These are phyloP conservation scores for Tricholoma matsutake DNA, from an alignment of 768 basidiomycete species.

Conservation along the genomic window DNA sequence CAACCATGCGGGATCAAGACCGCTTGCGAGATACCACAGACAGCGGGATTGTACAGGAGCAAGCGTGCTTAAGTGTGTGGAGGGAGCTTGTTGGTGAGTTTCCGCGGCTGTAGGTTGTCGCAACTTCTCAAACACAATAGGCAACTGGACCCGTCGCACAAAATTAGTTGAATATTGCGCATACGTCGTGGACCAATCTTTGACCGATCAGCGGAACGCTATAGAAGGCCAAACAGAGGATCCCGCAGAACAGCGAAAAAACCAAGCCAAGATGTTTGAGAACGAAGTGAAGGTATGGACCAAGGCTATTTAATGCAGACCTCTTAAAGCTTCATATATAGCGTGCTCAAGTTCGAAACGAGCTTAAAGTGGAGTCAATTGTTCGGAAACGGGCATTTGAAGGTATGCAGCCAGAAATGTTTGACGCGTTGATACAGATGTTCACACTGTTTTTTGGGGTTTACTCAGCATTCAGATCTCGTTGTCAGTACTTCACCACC, in stretches of 20 bases:
- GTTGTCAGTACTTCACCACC: slow-evolving; percentile 77
- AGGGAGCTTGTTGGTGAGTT: slow-evolving; percentile 71
- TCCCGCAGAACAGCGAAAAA: slow-evolving; percentile 43
- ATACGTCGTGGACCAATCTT: slow-evolving; percentile 60
- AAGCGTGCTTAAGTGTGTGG: slow-evolving; percentile 77
- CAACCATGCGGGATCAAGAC: slow-evolving; percentile 71
- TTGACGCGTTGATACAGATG: background rate
- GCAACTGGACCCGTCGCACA: slow-evolving; percentile 70
- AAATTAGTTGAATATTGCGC: slow-evolving; percentile 78
- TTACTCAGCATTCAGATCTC: slow-evolving; percentile 64
- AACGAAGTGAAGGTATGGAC: slow-evolving; percentile 68
- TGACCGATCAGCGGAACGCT: slow-evolving; percentile 50
- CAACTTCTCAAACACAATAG: slow-evolving; percentile 23
- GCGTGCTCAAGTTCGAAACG: slow-evolving; percentile 75
- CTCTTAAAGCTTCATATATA: slow-evolving; percentile 23
- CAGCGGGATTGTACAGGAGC: slow-evolving; percentile 57
- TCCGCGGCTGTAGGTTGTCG: slow-evolving; percentile 16
- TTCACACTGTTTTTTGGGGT: background rate
- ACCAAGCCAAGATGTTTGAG: slow-evolving; percentile 55
- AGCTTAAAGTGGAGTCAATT: slow-evolving; percentile 69
- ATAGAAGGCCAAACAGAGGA: slow-evolving; percentile 43
- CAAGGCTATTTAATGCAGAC: background rate
- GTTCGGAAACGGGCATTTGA: slow-evolving; percentile 67
- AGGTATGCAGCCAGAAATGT: slow-evolving; percentile 42
- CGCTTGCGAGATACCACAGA: slow-evolving; percentile 41